phyloP scores from a whole-genome alignment of 805 yeast species.

The Debaryomyces prosopidis region DNA sequence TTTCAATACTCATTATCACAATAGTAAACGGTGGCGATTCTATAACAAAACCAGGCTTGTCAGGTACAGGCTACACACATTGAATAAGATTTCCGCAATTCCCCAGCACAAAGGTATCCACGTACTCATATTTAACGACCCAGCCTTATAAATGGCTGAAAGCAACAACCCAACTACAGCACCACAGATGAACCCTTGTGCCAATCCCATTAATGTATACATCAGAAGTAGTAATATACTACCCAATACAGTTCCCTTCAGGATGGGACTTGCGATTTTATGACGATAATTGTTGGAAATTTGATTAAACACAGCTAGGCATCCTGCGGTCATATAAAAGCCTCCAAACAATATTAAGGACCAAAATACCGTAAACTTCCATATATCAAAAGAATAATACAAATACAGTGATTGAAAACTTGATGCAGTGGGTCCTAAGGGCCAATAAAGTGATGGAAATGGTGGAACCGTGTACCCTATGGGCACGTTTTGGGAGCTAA shows the following conservation, averaged over 20 bases:
- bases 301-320: slow-evolving; percentile 46
- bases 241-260: slow-evolving; percentile 3
- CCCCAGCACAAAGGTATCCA: slow-evolving; percentile 94
- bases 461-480: slow-evolving; percentile 77
- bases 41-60: slow-evolving; percentile 34
- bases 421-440: slow-evolving; percentile 43
- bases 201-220: slow-evolving; percentile 56
- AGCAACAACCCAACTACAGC: slow-evolving; percentile 74
- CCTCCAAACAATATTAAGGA: slow-evolving; percentile 64
- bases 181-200: slow-evolving; percentile 72
- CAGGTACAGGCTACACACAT: slow-evolving; percentile 67
- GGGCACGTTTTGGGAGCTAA: slow-evolving; percentile 57
- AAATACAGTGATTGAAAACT: slow-evolving; percentile 54
- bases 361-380: slow-evolving; percentile 86
- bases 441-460: slow-evolving; percentile 84
- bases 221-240: slow-evolving; percentile 35
- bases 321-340: slow-evolving; percentile 65
- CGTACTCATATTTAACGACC: slow-evolving; percentile 84
- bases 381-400: slow-evolving; percentile 70
- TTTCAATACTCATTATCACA: neutral
- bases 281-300: slow-evolving; percentile 21
- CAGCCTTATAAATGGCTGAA: slow-evolving; percentile 75
- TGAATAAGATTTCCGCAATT: slow-evolving; percentile 62
- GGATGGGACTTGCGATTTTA: slow-evolving; percentile 5
- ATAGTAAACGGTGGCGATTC: neutral